These are phyloP conservation scores for Chlorophyllum brunneum DNA, from an alignment of 768 basidiomycete genomes.

Conservation along the genomic window DNA sequence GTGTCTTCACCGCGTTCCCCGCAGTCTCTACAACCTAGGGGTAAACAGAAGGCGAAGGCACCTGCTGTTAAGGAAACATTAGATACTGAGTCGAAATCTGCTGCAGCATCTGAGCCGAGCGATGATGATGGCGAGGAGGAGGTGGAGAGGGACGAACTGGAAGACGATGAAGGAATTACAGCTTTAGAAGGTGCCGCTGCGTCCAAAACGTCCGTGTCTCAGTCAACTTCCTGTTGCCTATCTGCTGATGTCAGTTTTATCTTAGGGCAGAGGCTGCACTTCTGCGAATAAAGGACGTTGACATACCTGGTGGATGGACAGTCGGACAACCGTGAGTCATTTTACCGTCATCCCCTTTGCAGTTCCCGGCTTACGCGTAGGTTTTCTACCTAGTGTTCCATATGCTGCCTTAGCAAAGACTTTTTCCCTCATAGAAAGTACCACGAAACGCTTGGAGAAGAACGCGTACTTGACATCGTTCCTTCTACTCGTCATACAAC, in stretches of 20 bases:
- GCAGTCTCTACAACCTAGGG: background rate
- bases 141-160: conserved; percentile 12
- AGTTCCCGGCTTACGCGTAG: conserved; percentile 1
- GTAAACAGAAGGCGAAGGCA: conserved; percentile 22
- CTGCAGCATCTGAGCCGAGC: conserved; percentile 16
- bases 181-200: conserved; percentile 35
- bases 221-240: background rate
- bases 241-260: conserved; percentile 3
- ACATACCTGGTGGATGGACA: conserved; percentile 81
- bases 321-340: conserved; percentile 71
- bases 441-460: conserved; percentile 95
- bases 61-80: conserved; percentile 16
- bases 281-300: conserved; percentile 60
- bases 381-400: conserved; percentile 79
- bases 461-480: conserved; percentile 85
- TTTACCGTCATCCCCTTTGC: background rate
- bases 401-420: conserved; percentile 90
- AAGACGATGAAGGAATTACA: conserved; percentile 23
- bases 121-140: conserved; percentile 32
- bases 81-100: conserved; percentile 24
- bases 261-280: conserved; percentile 67
- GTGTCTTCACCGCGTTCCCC: conserved; percentile 2
- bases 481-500: conserved; percentile 83
- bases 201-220: conserved; percentile 54
- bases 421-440: conserved; percentile 87